Evolutionary conservation across 108 stramenopile species (phyloP).

Genomic region (Nannochloropsis granulata): DNA sequence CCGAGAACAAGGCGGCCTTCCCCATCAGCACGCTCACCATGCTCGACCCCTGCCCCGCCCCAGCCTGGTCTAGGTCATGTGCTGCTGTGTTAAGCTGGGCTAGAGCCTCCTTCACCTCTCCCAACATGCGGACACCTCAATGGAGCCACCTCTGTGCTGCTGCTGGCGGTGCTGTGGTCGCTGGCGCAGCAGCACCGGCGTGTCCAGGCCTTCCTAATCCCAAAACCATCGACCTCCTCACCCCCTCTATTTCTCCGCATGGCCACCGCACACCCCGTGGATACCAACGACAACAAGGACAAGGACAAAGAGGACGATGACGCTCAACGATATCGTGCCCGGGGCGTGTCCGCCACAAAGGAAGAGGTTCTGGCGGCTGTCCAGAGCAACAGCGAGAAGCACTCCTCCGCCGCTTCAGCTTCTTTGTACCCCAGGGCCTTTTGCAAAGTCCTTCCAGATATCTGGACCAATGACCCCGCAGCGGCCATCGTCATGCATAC

Average conservation of each 20-base stretch:
- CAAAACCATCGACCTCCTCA: too few species aligned
- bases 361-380: conserved; percentile 1
- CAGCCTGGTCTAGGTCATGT: neutral
- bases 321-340: conserved; percentile 1
- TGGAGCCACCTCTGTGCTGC: too few species aligned
- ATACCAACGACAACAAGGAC: too few species aligned
- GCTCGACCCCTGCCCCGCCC: neutral
- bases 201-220: too few species aligned
- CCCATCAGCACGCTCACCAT: neutral
- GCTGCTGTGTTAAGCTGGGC: neutral
- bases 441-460: conserved; percentile 11
- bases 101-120: neutral
- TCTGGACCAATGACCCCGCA: neutral
- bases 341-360: conserved; percentile 9
- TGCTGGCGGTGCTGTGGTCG: too few species aligned
- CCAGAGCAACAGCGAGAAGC: neutral
- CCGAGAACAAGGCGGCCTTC: neutral
- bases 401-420: neutral
- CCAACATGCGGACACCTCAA: neutral
- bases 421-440: conserved; percentile 3
- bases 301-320: neutral
- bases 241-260: too few species aligned
- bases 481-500: conserved; percentile 9
- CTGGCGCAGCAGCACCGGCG: too few species aligned
- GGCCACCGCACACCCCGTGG: too few species aligned